Conservation (phyloP, 2,329 filamentous ascomycete genomes). For the Exophiala dermatitidis region DNA sequence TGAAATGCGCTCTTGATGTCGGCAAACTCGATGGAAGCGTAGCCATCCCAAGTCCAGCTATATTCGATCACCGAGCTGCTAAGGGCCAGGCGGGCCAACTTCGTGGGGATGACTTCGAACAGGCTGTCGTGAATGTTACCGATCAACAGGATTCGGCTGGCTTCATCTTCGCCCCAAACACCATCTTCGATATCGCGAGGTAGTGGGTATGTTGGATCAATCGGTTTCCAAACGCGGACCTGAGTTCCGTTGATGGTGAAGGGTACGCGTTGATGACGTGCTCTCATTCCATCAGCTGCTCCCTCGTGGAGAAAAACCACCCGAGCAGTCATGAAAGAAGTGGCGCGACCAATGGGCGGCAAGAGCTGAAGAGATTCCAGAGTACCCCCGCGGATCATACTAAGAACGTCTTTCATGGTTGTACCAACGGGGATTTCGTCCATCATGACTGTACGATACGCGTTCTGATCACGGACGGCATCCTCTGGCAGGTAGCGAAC, state of each 20-base stretch:
- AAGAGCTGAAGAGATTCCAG: constrained; percentile 24
- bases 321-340: constrained; percentile 23
- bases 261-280: constrained; percentile 14
- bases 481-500: constrained; percentile 24
- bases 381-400: constrained; percentile 17
- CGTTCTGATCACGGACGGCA: constrained; percentile 12
- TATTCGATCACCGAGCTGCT: constrained; percentile 16
- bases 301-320: constrained; percentile 21
- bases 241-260: constrained; percentile 18
- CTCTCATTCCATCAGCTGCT: constrained; percentile 18
- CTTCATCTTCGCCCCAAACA: constrained; percentile 13
- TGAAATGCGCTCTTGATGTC: constrained; percentile 21
- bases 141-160: constrained; percentile 23
- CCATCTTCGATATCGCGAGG: constrained; percentile 16
- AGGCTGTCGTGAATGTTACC: constrained; percentile 8
- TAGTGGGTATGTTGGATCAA: constrained; percentile 25
- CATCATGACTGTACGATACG: constrained; percentile 27
- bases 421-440: constrained; percentile 23
- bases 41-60: constrained; percentile 16
- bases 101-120: constrained; percentile 7
- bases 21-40: constrained; percentile 23
- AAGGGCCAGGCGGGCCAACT: constrained; percentile 9
- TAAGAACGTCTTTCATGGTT: constrained; percentile 18
- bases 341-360: constrained; percentile 18
- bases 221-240: constrained; percentile 23